Evolutionary conservation across 164 flowering plant genomes (phyloP).

Genomic region (Platanus orientalis): DNA sequence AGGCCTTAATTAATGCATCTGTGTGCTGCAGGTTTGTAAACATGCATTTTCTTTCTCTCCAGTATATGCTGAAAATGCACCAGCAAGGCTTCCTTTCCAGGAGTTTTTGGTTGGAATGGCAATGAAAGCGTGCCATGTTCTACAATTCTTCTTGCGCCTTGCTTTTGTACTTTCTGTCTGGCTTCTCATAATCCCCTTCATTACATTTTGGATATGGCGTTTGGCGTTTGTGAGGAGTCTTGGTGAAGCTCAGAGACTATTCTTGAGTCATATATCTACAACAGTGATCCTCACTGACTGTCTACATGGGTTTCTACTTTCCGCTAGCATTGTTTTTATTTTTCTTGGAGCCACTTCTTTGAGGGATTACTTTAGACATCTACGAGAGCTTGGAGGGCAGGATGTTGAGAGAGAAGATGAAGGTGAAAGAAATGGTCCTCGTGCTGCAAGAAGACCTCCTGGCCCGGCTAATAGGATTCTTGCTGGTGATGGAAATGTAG

Average conservation of each 20-base stretch:
- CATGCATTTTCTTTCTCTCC: slow-evolving; percentile 97
- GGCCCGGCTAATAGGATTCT: slow-evolving; percentile 63
- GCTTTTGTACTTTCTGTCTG: slow-evolving; percentile 94
- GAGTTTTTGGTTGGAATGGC: slow-evolving; percentile 93
- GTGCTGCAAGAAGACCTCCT: slow-evolving; percentile 67
- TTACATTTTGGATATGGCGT: slow-evolving; percentile 98
- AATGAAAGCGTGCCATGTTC: slow-evolving; percentile 86
- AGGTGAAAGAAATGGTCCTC: slow-evolving; percentile 84
- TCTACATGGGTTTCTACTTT: slow-evolving; percentile 91
- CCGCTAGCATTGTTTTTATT: slow-evolving; percentile 94
- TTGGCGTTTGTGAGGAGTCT: slow-evolving; percentile 90
- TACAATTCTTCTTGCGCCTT: slow-evolving; percentile 90
- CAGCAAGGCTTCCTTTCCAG: slow-evolving; percentile 89
- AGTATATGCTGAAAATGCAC: slow-evolving; percentile 98
- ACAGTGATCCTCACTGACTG: slow-evolving; percentile 87
- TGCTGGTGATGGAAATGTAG: slow-evolving; percentile 73
- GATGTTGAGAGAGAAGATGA: slow-evolving; percentile 95
- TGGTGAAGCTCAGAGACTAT: slow-evolving; percentile 83
- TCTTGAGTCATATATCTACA: slow-evolving; percentile 76
- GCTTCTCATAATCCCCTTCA: slow-evolving; percentile 93
- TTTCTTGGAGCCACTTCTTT: slow-evolving; percentile 96
- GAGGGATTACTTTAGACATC: slow-evolving; percentile 90
- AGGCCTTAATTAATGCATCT: slow-evolving; percentile 5
- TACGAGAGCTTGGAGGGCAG: slow-evolving; percentile 85
- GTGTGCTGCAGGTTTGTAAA: slow-evolving; percentile 76